Evolutionary conservation across 257 asterid genomes (phyloP).

Genomic region (Echium plantagineum): DNA sequence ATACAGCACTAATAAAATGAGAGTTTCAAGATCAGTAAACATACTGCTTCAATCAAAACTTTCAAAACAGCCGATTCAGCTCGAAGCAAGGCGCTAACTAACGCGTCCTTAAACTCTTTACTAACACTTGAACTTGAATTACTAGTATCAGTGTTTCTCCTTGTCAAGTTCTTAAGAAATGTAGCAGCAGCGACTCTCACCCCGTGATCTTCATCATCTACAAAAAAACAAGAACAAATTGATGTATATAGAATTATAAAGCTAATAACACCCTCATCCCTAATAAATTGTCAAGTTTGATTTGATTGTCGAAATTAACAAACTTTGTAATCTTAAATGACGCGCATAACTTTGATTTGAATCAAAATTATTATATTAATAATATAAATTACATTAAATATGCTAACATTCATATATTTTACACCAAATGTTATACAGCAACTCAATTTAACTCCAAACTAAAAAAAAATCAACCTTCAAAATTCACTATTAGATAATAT

Average conservation of each 20-base stretch:
- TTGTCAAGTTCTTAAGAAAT: slow-evolving; percentile 28
- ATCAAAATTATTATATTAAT: too few relatives aligned
- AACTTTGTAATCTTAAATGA: too few relatives aligned
- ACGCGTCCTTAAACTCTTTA: slow-evolving; percentile 27
- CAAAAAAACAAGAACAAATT: not conserved
- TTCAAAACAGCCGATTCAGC: slow-evolving; percentile 22
- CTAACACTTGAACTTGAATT: slow-evolving; percentile 8
- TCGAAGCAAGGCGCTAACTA: slow-evolving; percentile 22
- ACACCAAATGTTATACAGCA: too few relatives aligned
- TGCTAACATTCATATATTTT: too few relatives aligned
- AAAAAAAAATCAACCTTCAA: too few relatives aligned
- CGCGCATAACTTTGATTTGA: too few relatives aligned
- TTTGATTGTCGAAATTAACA: too few relatives aligned
- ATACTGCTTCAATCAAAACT: slow-evolving; percentile 27
- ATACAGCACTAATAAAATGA: not conserved
- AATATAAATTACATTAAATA: too few relatives aligned
- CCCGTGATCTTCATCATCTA: slow-evolving; percentile 22
- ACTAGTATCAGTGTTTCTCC: slow-evolving; percentile 17
- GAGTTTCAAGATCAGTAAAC: not conserved
- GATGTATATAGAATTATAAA: not conserved
- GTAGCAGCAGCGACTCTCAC: slow-evolving; percentile 27
- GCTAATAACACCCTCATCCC: not conserved
- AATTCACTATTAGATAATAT: too few relatives aligned
- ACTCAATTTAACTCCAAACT: too few relatives aligned
- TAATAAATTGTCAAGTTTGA: too few relatives aligned